phyloP scores from a whole-genome alignment of 495 filamentous ascomycete species.

The Cudoniella acicularis region DNA sequence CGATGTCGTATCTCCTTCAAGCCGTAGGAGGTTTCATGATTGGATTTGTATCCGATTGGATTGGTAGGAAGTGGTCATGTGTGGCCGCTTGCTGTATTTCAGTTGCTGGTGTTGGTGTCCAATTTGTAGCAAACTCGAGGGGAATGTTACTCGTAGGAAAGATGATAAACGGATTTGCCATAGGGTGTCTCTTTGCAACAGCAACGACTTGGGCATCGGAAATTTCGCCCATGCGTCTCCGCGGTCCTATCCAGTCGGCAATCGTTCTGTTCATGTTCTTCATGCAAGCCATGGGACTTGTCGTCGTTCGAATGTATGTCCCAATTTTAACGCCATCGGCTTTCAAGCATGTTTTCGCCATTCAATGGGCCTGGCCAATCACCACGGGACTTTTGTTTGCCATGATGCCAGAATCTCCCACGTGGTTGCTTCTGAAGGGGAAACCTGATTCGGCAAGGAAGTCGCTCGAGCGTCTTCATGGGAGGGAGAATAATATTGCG shows the following conservation, averaged over 20 bases:
- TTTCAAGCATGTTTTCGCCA: constrained; percentile 50
- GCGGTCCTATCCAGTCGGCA: constrained; percentile 23
- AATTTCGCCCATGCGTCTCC: constrained; percentile 20
- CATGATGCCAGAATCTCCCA: constrained; percentile 41
- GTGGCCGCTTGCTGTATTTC: constrained; percentile 8
- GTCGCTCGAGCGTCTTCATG: constrained; percentile 3
- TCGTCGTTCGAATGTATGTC: constrained; percentile 25
- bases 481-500: constrained; percentile 5
- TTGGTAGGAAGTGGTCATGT: constrained; percentile 21
- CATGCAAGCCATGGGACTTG: constrained; percentile 28
- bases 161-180: constrained; percentile 23
- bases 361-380: constrained; percentile 54
- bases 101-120: constrained; percentile 6
- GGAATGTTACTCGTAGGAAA: constrained; percentile 27
- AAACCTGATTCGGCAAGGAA: constrained; percentile 1
- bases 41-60: constrained; percentile 22
- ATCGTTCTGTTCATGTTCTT: constrained; percentile 26
- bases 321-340: constrained; percentile 21
- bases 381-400: constrained; percentile 34
- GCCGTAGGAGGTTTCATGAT: constrained; percentile 24
- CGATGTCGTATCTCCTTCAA: constrained; percentile 27
- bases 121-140: constrained; percentile 15
- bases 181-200: constrained; percentile 25
- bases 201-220: constrained; percentile 27
- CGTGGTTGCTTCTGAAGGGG: constrained; percentile 6